Evolutionary conservation across 306 rosid genomes (phyloP).

Genomic region (Hippophae tibetana): DNA sequence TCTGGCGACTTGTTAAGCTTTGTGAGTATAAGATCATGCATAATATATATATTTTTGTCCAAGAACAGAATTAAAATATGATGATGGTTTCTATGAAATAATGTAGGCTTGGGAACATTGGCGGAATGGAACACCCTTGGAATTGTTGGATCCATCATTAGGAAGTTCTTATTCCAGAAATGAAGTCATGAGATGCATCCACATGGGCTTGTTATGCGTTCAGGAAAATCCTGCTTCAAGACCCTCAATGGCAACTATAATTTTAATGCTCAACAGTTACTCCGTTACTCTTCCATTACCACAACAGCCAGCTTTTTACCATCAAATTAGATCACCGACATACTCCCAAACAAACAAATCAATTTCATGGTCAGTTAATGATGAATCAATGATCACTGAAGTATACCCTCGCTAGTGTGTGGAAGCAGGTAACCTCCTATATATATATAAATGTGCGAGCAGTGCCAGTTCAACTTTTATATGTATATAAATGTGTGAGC

Average conservation of each 20-base stretch:
- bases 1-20: constrained; percentile 1
- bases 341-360: background rate
- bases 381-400: background rate
- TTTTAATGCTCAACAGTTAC: constrained; percentile 20
- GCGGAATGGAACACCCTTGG: constrained; percentile 12
- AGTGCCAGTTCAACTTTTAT: no score
- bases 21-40: background rate
- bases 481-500: no score
- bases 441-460: no score
- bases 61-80: background rate
- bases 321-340: background rate
- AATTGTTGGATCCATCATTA: constrained; percentile 15
- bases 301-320: constrained; percentile 4
- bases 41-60: no score
- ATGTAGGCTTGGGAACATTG: constrained; percentile 28
- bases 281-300: constrained; percentile 3
- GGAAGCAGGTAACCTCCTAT: background rate
- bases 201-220: constrained; percentile 27
- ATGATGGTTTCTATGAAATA: background rate
- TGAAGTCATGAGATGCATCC: constrained; percentile 27
- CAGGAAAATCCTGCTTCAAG: constrained; percentile 21
- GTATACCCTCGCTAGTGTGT: background rate
- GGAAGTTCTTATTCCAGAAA: constrained; percentile 13
- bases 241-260: constrained; percentile 23
- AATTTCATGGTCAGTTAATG: background rate